A percentile compares a stretch with the other conserved stretches of the same genome.
phyloP scores from a whole-genome alignment of 2,329 filamentous ascomycete genomes.

The Sphaerostilbella broomeana region DNA sequence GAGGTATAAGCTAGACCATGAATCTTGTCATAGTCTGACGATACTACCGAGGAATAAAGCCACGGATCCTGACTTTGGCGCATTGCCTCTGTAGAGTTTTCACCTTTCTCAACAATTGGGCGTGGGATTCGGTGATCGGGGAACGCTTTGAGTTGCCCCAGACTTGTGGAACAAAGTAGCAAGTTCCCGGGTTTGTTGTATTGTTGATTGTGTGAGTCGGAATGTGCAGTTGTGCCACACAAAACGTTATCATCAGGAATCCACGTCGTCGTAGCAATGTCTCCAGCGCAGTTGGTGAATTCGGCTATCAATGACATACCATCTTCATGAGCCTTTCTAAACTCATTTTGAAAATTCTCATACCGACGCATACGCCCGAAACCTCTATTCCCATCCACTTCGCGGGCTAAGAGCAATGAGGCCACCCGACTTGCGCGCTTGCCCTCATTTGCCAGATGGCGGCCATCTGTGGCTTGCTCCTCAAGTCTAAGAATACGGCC shows the following conservation, averaged over 20 bases:
- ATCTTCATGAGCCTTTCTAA: slow-evolving; percentile 44
- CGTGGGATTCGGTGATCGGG: slow-evolving; percentile 52
- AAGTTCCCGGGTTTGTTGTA: slow-evolving; percentile 61
- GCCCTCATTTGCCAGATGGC: slow-evolving; percentile 6
- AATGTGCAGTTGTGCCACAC: slow-evolving; percentile 58
- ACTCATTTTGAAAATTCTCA: slow-evolving; percentile 39
- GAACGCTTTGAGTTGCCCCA: slow-evolving; percentile 42
- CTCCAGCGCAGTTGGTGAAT: slow-evolving; percentile 56
- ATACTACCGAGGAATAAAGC: slow-evolving; percentile 58
- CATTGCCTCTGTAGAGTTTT: slow-evolving; percentile 52
- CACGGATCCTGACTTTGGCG: slow-evolving; percentile 53
- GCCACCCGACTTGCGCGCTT: slow-evolving; percentile 26
- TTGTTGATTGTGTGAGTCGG: slow-evolving; percentile 56
- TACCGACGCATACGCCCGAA: slow-evolving; percentile 36
- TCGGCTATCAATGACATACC: slow-evolving; percentile 43
- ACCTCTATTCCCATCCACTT: slow-evolving; percentile 39
- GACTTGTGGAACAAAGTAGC: slow-evolving; percentile 43
- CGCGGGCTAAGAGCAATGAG: slow-evolving; percentile 41
- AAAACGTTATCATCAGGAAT: slow-evolving; percentile 46
- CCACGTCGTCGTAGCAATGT: slow-evolving; percentile 54
- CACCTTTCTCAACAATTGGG: slow-evolving; percentile 44
- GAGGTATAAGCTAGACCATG: slow-evolving; percentile 49
- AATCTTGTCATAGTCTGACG: slow-evolving; percentile 47
- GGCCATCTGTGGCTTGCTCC: slow-evolving; percentile 3
- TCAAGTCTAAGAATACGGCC: slow-evolving; percentile 23